phyloP scores from a whole-genome alignment of 2,329 filamentous ascomycete genomes.

The Mollisia scopiformis region DNA sequence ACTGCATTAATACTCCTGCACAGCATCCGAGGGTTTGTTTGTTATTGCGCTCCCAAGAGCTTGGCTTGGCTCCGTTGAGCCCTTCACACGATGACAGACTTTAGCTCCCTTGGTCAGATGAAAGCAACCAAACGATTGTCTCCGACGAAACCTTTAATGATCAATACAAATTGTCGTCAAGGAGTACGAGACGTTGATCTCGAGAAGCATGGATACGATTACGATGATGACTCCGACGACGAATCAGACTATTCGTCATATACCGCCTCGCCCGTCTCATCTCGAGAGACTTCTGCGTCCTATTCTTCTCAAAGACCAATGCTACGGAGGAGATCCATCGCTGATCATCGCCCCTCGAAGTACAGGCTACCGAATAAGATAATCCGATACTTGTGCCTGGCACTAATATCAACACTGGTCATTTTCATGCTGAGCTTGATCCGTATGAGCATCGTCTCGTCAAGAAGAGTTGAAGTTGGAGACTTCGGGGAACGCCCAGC shows the following conservation, averaged over 20 bases:
- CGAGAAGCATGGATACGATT: conserved; percentile 41
- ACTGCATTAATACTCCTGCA: no score
- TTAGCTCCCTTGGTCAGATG: conserved; percentile 49
- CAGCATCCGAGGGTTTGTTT: no score
- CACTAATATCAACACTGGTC: conserved; percentile 68
- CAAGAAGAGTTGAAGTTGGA: conserved; percentile 60
- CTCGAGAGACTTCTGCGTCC: conserved; percentile 34
- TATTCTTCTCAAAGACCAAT: conserved; percentile 35
- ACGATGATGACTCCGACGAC: conserved; percentile 52
- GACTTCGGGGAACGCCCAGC: conserved; percentile 61
- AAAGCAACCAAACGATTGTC: conserved; percentile 33
- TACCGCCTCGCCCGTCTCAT: conserved; percentile 32
- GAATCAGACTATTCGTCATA: conserved; percentile 45
- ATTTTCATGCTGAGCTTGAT: conserved; percentile 78
- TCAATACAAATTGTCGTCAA: conserved; percentile 11
- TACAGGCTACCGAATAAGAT: conserved; percentile 66
- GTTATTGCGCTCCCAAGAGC: no score
- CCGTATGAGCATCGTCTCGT: conserved; percentile 72
- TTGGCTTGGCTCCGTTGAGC: conserved; percentile 1
- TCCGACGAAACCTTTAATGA: conserved; percentile 28
- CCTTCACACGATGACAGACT: conserved; percentile 47
- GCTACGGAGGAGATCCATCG: conserved; percentile 29
- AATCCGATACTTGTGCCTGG: conserved; percentile 77
- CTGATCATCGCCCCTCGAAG: conserved; percentile 14
- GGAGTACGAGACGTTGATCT: conserved; percentile 25